Percentiles rank a stretch among this genome's conserved stretches.
Conservation (phyloP, 495 filamentous ascomycete genomes). For the Penicillium psychrofluorescens region DNA sequence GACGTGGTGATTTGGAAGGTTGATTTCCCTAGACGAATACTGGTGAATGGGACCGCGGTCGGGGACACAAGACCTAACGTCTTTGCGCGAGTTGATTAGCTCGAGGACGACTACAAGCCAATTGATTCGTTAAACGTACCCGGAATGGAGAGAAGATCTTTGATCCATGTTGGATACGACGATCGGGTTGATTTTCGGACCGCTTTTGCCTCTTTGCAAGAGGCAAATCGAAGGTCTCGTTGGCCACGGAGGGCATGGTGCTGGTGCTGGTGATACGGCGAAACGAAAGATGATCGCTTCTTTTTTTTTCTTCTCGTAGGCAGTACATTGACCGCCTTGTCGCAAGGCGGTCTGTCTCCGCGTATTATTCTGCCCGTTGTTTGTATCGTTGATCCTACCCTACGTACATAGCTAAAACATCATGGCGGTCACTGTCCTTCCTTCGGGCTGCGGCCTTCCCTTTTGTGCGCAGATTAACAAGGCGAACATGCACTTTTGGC, state of each 20-base stretch:
- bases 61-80: slow-evolving; percentile 90
- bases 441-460: no score
- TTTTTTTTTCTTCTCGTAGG: no score
- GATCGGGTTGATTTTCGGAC: slow-evolving; percentile 12
- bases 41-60: slow-evolving; percentile 80
- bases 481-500: no score
- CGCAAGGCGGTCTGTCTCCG: no score
- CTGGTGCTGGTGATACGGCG: no score
- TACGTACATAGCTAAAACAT: no score
- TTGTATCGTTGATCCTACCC: no score
- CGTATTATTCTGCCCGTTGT: no score
- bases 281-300: no score
- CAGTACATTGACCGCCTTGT: no score
- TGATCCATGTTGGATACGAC: slow-evolving; percentile 41
- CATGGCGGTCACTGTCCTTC: no score
- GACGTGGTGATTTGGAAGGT: slow-evolving; percentile 97
- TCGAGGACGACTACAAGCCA: not conserved
- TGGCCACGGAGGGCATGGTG: slow-evolving; percentile 33
- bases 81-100: slow-evolving; percentile 32
- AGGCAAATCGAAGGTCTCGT: slow-evolving; percentile 44
- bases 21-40: slow-evolving; percentile 80
- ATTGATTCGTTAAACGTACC: slow-evolving; percentile 43
- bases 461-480: no score
- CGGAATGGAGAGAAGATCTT: slow-evolving; percentile 87
- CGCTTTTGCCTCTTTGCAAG: slow-evolving; percentile 64